Evolutionary conservation across 768 basidiomycete species (phyloP).

Genomic region (Phlebiopsis flavidoalba): DNA sequence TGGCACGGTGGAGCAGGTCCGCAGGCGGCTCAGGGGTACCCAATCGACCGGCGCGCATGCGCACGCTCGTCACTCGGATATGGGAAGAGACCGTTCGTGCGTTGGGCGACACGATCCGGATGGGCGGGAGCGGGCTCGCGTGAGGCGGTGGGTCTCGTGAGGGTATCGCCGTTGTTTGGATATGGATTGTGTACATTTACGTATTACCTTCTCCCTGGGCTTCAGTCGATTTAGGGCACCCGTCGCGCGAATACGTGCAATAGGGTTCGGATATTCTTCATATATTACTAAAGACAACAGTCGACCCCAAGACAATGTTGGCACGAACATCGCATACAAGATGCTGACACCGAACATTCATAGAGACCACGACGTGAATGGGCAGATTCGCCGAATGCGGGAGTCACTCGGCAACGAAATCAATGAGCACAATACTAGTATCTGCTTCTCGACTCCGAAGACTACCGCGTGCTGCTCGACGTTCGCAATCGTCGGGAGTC

Average conservation of each 20-base stretch:
- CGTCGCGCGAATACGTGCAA: too few species aligned
- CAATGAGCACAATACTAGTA: not conserved
- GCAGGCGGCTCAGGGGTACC: not conserved
- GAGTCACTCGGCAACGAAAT: not conserved
- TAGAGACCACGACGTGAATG: too few species aligned
- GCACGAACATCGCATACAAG: too few species aligned
- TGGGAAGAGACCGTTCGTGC: not conserved
- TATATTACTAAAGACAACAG: too few species aligned
- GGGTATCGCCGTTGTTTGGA: too few species aligned
- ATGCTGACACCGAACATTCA: too few species aligned
- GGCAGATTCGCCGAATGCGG: too few species aligned
- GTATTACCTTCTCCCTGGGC: too few species aligned
- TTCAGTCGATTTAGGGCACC: too few species aligned
- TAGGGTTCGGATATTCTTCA: too few species aligned
- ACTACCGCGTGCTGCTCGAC: not conserved
- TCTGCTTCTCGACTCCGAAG: not conserved
- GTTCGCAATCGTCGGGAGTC: not conserved
- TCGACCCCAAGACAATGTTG: too few species aligned
- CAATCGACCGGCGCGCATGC: not conserved
- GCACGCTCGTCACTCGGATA: not conserved
- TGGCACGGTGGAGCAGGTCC: not conserved
- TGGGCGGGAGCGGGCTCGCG: slow-evolving; percentile 6
- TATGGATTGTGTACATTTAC: too few species aligned
- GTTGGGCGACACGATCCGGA: slow-evolving; percentile 2
- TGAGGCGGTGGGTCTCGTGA: not conserved